Evolutionary conservation across 108 stramenopile genomes (phyloP), one percentile per base, ranked within the genome.

Genomic region (Skeletonema potamos): DNA sequence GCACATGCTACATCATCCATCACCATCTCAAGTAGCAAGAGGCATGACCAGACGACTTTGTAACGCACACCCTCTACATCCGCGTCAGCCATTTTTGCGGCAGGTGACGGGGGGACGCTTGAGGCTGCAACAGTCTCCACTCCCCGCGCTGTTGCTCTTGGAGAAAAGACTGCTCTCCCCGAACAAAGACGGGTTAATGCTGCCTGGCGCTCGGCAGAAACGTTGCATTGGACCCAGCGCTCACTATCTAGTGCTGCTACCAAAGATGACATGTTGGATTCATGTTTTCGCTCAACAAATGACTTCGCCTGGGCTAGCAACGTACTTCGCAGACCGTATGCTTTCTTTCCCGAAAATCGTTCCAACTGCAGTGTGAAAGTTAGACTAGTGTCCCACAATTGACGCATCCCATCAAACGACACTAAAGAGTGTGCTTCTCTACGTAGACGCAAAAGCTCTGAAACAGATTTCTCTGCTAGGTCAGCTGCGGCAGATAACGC

Each of bases 21-120:
- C 13, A 92, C 73, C 89, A 96, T 96, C 74, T 97, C 94, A 28
- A 97, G 86, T 64, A 98, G 82, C 29, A 98, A 76, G 7, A 98
- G 85, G 33, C 92, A 93, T n/a, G 93, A 95, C 95, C 96, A 97
- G 9, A 97, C 96, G 17, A 94, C 94, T 63, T 94, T 95, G 82
- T 88, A 97, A 26, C 83, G 70, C 15, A 73, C 64, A 15, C 94
- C 96, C 68, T 95, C 94, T 22, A 97, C 91, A 58, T 87, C 83
- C 7, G 87, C 96, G 36, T 82, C 84, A 30, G 87, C 81, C 57
- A 82, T 74, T 64, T 90, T 91, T 4, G 24, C 67, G 70, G 54
- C 75, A 70, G 51, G 44, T 59, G 20, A 18, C 68, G 29, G 62
- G 30, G 2, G 58, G 13, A 54, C 22, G 33, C 41, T 69, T 55